Conservation (phyloP, 2,329 filamentous ascomycete species). For the Monilinia laxa region DNA sequence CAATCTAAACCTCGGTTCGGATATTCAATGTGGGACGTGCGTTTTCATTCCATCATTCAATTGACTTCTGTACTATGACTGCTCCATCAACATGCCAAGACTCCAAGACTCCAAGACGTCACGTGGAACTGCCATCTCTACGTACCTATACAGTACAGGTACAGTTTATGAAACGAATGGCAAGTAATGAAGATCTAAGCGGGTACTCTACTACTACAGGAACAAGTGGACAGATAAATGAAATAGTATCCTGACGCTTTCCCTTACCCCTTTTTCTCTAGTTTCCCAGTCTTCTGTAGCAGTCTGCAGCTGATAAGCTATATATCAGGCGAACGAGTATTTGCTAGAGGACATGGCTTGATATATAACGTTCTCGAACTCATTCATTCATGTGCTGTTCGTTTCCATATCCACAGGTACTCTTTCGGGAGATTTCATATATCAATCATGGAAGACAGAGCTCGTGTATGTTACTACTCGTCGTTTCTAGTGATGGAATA, state of each 20-base stretch:
- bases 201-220: neutral
- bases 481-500: conserved; percentile 15
- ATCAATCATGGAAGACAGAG: conserved; percentile 48
- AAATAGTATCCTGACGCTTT: neutral
- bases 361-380: conserved; percentile 1
- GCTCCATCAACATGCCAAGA: conserved; percentile 10
- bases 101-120: neutral
- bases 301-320: conserved; percentile 7
- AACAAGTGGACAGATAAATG: neutral
- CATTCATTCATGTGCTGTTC: conserved; percentile 1
- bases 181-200: neutral
- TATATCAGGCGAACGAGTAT: conserved; percentile 1
- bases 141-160: neutral
- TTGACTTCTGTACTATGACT: neutral
- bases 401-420: neutral
- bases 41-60: neutral
- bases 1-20: conserved; percentile 21
- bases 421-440: neutral
- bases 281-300: neutral
- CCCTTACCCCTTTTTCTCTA: neutral
- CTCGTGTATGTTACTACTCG: conserved; percentile 42
- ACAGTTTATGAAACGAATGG: conserved; percentile 3
- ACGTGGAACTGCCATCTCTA: conserved; percentile 1
- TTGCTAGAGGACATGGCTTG: conserved; percentile 5
- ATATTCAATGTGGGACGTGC: conserved; percentile 7